Evolutionary conservation across 805 yeast species (phyloP).

Genomic region (Starmerella davenportii): DNA sequence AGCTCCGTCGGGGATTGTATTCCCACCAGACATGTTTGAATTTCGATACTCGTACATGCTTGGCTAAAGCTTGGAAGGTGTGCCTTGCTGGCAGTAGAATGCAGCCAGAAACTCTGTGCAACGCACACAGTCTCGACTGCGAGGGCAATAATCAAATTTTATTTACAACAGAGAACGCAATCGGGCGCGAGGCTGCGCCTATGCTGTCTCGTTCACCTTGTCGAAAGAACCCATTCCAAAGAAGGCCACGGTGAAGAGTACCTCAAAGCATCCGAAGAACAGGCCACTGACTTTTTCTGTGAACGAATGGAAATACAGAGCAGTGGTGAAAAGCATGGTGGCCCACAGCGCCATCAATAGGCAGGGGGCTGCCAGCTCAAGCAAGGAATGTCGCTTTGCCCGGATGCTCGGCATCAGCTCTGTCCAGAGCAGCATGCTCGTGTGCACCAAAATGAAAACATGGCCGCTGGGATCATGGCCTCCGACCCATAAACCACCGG

Average conservation of each 20-base stretch:
- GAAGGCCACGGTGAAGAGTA: background rate
- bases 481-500: conserved; percentile 56
- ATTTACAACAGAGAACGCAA: too few relatives aligned
- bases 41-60: too few relatives aligned
- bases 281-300: conserved; percentile 59
- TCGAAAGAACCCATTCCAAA: background rate
- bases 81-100: too few relatives aligned
- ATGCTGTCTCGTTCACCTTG: background rate
- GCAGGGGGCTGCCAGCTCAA: conserved; percentile 21
- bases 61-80: too few relatives aligned
- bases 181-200: too few relatives aligned
- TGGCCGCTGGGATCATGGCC: conserved; percentile 98
- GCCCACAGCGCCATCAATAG: conserved; percentile 42
- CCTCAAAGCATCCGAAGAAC: conserved; percentile 29
- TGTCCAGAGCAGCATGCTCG: conserved; percentile 45
- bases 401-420: conserved; percentile 33
- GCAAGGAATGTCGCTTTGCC: conserved; percentile 1
- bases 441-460: conserved; percentile 55
- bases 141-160: too few relatives aligned
- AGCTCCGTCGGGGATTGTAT: too few relatives aligned
- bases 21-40: too few relatives aligned
- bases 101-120: too few relatives aligned
- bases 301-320: conserved; percentile 67
- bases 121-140: too few relatives aligned
- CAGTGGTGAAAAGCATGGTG: conserved; percentile 75